A percentile compares a stretch with the other conserved stretches of the same genome.
Evolutionary conservation across 2,329 filamentous ascomycete genomes (phyloP).

Genomic region (Aspergillus pseudoterreus): DNA sequence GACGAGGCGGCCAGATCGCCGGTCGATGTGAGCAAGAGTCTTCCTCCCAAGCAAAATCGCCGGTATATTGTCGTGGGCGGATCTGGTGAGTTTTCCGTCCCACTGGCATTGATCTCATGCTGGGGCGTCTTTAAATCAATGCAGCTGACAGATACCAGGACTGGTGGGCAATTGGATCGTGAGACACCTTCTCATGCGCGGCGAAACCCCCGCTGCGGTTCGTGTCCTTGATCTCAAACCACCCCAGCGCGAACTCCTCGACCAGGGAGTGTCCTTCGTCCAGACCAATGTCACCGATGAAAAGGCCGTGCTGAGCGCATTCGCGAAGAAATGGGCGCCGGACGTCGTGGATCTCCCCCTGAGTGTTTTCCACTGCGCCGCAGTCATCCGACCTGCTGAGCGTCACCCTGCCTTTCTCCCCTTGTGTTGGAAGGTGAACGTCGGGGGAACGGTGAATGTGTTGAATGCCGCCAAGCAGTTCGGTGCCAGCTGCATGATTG

Average conservation of each 20-base stretch:
- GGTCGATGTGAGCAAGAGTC: slow-evolving; percentile 29
- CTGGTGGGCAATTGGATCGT: slow-evolving; percentile 56
- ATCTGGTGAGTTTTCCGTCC: slow-evolving; percentile 25
- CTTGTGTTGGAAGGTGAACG: slow-evolving; percentile 48
- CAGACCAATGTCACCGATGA: slow-evolving; percentile 51
- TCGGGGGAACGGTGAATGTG: slow-evolving; percentile 49
- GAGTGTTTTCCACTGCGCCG: slow-evolving; percentile 58
- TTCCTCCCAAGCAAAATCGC: slow-evolving; percentile 35
- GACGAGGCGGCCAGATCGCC: slow-evolving; percentile 24
- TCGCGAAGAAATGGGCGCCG: slow-evolving; percentile 46
- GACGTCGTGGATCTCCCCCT: slow-evolving; percentile 44
- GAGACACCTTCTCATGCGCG: slow-evolving; percentile 51
- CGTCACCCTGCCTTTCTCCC: slow-evolving; percentile 45
- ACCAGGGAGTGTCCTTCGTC: slow-evolving; percentile 42
- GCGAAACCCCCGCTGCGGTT: slow-evolving; percentile 49
- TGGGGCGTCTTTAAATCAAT: neutral
- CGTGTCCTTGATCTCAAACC: slow-evolving; percentile 52
- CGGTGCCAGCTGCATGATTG: slow-evolving; percentile 50
- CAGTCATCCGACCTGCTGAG: slow-evolving; percentile 51
- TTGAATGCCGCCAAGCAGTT: slow-evolving; percentile 45
- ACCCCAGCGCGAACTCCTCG: slow-evolving; percentile 44
- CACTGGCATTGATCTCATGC: neutral
- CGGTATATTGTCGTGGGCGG: slow-evolving; percentile 40
- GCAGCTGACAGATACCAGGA: slow-evolving; percentile 33
- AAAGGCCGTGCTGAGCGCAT: slow-evolving; percentile 43